Evolutionary conservation across 2,329 filamentous ascomycete species (phyloP), one percentile per base, ranked within the genome.

Genomic region (Calycina marina): DNA sequence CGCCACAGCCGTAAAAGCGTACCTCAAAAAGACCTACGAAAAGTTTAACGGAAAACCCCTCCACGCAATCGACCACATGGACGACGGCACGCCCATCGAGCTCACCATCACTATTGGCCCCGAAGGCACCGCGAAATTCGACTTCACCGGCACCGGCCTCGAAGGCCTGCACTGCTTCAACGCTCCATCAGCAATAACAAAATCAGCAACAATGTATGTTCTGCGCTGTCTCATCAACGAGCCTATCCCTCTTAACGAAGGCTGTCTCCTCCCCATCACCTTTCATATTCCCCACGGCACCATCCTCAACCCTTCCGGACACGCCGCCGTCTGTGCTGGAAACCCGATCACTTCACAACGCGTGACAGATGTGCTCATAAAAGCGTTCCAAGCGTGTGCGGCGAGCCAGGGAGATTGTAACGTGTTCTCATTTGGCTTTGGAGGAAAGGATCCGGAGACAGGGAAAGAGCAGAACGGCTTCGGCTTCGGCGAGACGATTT

Each of bases 401-500:
- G 82, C 80, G 14, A 72, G 65, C 14, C 81, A 88, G 48, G 82
- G 82, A 26, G 77, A 79, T 55, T 78, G 72, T 53, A 88, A 88
- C 56, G 85, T 85, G 52, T 84, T 79, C 0, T 86, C 86, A 46
- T 81, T 79, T 41, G 20, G 20, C 8, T 82, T 80, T 45, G 77
- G 79, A 34, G 79, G 78, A 30, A 73, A 77, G 39, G 56, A 65
- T 16, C 54, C 61, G 0, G 61, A 63, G 4, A 37, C 35, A 9
- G 61, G 67, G 26, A 63, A 68, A 31, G 63, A 65, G 12, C 62
- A 69, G n/a, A 70, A 72, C 14, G 80, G 80, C 1, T 86, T 86
- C 49, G 81, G 80, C 4, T 88, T 85, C 60, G 85, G 86, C 52
- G 81, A 88, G 53, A 86, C 81, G 8, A 84, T 88, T 40, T 75